Conservation (phyloP, 2,329 filamentous ascomycete species). For the Sporothrix sp. region DNA sequence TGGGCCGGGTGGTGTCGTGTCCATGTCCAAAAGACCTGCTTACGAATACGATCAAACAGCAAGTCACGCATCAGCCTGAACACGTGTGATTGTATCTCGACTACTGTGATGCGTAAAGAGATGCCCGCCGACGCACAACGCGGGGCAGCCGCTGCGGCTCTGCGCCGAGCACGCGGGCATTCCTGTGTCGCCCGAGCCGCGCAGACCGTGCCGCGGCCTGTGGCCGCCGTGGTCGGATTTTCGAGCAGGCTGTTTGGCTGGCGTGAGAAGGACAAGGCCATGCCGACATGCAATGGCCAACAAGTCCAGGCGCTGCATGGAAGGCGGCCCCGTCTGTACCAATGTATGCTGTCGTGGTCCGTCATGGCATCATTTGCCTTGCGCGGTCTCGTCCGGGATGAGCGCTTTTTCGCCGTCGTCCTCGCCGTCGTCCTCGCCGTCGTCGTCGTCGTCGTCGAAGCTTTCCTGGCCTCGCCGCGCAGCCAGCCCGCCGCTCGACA, state of each 20-base stretch:
- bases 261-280: no score
- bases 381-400: not conserved
- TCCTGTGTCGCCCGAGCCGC: not conserved
- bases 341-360: not conserved
- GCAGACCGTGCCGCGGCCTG: not conserved
- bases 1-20: no score
- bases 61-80: no score
- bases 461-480: not conserved
- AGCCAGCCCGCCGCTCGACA: constrained; percentile 1
- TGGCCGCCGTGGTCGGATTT: constrained; percentile 4
- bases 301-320: no score
- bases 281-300: no score
- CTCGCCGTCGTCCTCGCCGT: not conserved
- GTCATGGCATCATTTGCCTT: not conserved
- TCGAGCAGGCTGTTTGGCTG: not conserved
- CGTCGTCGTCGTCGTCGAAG: not conserved
- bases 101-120: no score
- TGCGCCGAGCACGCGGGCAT: constrained; percentile 22
- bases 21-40: no score
- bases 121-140: no score
- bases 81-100: no score
- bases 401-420: not conserved
- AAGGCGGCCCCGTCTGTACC: no score
- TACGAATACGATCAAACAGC: no score
- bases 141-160: constrained; percentile 22